Percentiles rank a stretch among this genome's conserved stretches.
phyloP scores from a whole-genome alignment of 768 basidiomycete species.

The Kwoniella shandongensis region DNA sequence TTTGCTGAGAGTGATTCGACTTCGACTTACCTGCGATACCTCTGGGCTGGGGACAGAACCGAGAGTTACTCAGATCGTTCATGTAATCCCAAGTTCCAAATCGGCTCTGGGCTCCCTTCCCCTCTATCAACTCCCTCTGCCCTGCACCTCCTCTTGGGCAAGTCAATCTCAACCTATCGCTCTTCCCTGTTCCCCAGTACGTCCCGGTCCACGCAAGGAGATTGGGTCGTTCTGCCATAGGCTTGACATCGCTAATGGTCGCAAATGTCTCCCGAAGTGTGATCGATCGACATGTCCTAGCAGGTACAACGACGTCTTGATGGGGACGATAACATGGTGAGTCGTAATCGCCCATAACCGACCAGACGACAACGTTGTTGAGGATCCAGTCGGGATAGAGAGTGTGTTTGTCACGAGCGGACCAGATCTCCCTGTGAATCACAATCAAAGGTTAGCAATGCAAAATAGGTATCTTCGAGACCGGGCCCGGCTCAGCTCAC shows the following conservation, averaged over 20 bases:
- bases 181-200: constrained; percentile 53
- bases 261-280: constrained; percentile 43
- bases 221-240: constrained; percentile 36
- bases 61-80: constrained; percentile 44
- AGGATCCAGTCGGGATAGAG: constrained; percentile 47
- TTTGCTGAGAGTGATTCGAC: constrained; percentile 1
- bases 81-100: constrained; percentile 50
- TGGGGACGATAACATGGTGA: constrained; percentile 53
- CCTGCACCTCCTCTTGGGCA: constrained; percentile 45
- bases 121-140: constrained; percentile 34
- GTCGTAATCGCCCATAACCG: constrained; percentile 53
- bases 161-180: constrained; percentile 42
- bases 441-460: too few species aligned
- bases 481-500: constrained; percentile 12
- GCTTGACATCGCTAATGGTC: constrained; percentile 36
- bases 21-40: constrained; percentile 48
- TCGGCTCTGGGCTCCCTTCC: constrained; percentile 38
- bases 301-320: constrained; percentile 53
- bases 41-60: constrained; percentile 51
- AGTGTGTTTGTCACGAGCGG: constrained; percentile 31
- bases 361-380: constrained; percentile 47
- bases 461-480: not conserved
- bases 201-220: constrained; percentile 51
- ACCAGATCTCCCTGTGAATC: constrained; percentile 47
- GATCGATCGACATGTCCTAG: constrained; percentile 46